Evolutionary conservation across 176 grass and related monocot genomes (phyloP), one percentile per base, ranked within the genome.

Genomic region (Typha latifolia): DNA sequence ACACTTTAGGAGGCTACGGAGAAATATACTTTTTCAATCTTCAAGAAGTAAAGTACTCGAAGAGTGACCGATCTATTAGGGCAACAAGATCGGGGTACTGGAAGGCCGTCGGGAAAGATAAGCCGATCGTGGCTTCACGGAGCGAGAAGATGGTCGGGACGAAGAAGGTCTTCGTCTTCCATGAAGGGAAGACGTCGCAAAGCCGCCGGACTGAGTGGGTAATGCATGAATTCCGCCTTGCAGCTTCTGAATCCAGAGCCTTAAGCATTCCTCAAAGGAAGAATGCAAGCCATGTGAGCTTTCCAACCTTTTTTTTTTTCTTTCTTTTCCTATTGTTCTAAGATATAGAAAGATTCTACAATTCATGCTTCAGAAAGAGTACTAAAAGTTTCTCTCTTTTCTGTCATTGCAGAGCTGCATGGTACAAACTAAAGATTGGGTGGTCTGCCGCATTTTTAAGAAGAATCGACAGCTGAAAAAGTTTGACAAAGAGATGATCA

Each of bases 141-240:
- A 78, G 69, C 72, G 79, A 86, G 14, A 70, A 49, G 59, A 71
- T 77, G 32, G 77, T 97, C 27, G 94, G 89, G 19, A 66, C 71
- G 51, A 97, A 93, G 81, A 80, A 76, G 63, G 76, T 82, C 49
- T 74, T 93, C 51, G 80, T 72, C 26, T 97, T 97, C 82, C 81
- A 76, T 71, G 61, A 19, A 14, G 56, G 78, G 15, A 78, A 63
- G 52, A 64, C 43, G 13, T 14, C 57, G 3, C 49, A 61, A 20
- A 75, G 75, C 47, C 69, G 66, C 14, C 78, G 68, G 47, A 85
- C 89, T 20, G 74, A 68, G 53, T 97, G 94, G 94, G 61, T 76
- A 69, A 97, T 97, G 94, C 85, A 97, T 23, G 94, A 97, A 75
- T 97, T 87, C 81, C 62, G 78, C 70, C 89, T 92, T 16, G 76